Evolutionary conservation across 495 filamentous ascomycete species (phyloP).

Genomic region (Lophium mytilinum): DNA sequence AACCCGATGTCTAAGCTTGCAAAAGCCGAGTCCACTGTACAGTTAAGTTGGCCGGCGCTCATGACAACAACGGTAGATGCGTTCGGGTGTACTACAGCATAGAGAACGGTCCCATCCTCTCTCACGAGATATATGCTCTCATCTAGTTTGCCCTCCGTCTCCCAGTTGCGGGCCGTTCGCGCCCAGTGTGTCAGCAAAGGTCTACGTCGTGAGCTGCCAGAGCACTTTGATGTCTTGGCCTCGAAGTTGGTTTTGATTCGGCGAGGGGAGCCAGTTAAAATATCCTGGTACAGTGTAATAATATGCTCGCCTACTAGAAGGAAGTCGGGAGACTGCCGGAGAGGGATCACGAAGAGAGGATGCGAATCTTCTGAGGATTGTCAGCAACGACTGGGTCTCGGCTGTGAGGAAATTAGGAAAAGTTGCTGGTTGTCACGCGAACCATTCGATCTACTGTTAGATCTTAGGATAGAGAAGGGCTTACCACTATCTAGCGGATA

Average conservation of each 20-base stretch:
- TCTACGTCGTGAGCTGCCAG: conserved; percentile 4
- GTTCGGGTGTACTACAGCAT: conserved; percentile 36
- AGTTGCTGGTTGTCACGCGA: too few relatives aligned
- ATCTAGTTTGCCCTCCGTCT: conserved; percentile 5
- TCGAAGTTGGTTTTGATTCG: not conserved
- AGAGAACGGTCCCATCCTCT: conserved; percentile 50
- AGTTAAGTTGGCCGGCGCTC: conserved; percentile 50
- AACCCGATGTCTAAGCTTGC: conserved; percentile 44
- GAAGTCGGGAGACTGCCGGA: conserved; percentile 15
- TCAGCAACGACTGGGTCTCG: not conserved
- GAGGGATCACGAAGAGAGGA: conserved; percentile 21
- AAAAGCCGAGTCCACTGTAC: conserved; percentile 59
- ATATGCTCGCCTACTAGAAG: conserved; percentile 9
- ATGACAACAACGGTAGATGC: conserved; percentile 3
- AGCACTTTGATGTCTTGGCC: not conserved
- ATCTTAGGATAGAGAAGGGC: not conserved
- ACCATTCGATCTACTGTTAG: too few relatives aligned
- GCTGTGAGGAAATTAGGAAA: too few relatives aligned
- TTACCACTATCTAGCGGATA: conserved; percentile 3
- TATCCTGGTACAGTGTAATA: conserved; percentile 9
- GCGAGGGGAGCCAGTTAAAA: conserved; percentile 13
- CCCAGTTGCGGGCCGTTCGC: conserved; percentile 13
- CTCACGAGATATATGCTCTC: conserved; percentile 33
- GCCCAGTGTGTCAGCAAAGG: conserved; percentile 34
- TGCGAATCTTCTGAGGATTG: conserved; percentile 10